Conservation (phyloP, 441 rosid species). For the Biscutella auriculata region DNA sequence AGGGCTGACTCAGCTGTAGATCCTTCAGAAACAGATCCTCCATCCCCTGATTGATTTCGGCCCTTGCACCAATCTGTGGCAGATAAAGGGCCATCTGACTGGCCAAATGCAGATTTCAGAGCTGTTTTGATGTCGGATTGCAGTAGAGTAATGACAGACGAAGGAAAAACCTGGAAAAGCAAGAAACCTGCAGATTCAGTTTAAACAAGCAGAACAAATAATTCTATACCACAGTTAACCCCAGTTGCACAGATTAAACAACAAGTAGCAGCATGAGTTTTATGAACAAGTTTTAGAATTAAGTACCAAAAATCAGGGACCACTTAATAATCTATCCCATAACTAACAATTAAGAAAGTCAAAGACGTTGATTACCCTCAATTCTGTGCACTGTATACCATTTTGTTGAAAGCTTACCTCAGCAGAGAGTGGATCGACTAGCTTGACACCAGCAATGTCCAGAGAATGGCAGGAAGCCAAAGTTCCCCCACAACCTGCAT, state of each 20-base stretch:
- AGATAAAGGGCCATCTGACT: constrained; percentile 85
- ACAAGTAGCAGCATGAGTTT: background rate
- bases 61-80: constrained; percentile 98
- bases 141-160: constrained; percentile 75
- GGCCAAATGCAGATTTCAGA: constrained; percentile 80
- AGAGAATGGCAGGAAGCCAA: constrained; percentile 93
- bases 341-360: constrained; percentile 1
- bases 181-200: constrained; percentile 15
- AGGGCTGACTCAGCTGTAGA: constrained; percentile 63
- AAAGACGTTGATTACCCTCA: background rate
- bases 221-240: background rate
- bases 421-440: constrained; percentile 95
- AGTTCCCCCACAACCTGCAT: constrained; percentile 99
- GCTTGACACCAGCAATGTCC: constrained; percentile 89
- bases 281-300: constrained; percentile 6
- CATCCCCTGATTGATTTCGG: constrained; percentile 54
- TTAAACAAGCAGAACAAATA: background rate
- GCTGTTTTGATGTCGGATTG: constrained; percentile 88
- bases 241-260: background rate
- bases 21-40: constrained; percentile 49
- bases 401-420: constrained; percentile 50
- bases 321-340: background rate
- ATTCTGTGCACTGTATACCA: constrained; percentile 9
- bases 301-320: background rate
- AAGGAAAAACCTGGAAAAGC: constrained; percentile 64